These are phyloP conservation scores for Dichotomocladium elegans DNA, from an alignment of 371 early-diverging fungal species.

Conservation along the genomic window DNA sequence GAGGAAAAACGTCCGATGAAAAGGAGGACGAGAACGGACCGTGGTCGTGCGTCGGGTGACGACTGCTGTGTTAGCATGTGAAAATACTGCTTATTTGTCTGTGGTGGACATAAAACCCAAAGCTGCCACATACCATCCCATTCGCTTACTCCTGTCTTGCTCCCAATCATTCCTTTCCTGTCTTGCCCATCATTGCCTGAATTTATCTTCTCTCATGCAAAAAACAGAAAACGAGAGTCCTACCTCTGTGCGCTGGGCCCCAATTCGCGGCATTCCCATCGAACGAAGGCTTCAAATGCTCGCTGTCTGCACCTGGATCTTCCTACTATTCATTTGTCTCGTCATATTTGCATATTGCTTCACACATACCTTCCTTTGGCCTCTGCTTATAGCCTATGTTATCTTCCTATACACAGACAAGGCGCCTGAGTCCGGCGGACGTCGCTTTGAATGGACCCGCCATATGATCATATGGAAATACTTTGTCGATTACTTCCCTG, in stretches of 20 bases:
- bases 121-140: neutral
- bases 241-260: constrained; percentile 52
- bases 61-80: constrained; percentile 1
- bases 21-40: neutral
- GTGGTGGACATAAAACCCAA: no score
- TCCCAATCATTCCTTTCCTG: neutral
- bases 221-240: neutral
- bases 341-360: constrained; percentile 39
- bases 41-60: no score
- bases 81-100: neutral
- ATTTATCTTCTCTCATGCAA: neutral
- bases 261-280: constrained; percentile 66
- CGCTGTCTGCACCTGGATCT: constrained; percentile 58
- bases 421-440: constrained; percentile 66
- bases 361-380: constrained; percentile 44
- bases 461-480: constrained; percentile 55
- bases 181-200: neutral
- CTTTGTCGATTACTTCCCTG: constrained; percentile 77
- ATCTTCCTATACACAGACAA: constrained; percentile 51
- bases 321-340: constrained; percentile 54
- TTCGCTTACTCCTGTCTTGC: neutral
- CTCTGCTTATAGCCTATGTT: constrained; percentile 59
- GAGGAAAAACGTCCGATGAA: neutral
- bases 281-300: constrained; percentile 71
- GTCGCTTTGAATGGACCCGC: constrained; percentile 59